Base-by-base conservation (phyloP, 2,329 filamentous ascomycete species). In the Fusarium pseudograminearum region DNA sequence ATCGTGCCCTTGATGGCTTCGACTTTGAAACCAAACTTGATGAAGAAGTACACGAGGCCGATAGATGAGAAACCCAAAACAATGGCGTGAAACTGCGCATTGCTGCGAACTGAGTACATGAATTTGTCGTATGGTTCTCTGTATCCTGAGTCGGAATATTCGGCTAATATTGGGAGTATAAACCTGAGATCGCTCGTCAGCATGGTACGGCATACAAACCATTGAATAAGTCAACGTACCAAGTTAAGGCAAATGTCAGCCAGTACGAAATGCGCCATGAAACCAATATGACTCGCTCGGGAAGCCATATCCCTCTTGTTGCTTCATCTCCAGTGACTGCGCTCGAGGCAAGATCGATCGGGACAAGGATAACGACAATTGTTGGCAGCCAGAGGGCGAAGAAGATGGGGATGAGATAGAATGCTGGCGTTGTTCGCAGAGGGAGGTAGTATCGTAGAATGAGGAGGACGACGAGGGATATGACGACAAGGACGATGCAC, bases 211-310 rank as follows among this genome's bases (percentile, higher is more conserved):
- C 45, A 24, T 36, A 15, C 28, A n/a, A 47, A 16, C 46, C 4
- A 40, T 31, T 20, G n/a, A 46, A 9, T 20, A 33, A 48, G 28
- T 41, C 50, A 44, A 73, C 85, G 52, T 83, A 95, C 96, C 96
- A 99, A 58, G 95, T 98, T 76, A 99, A 82, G 52, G 90, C 89
- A 81, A 99, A 99, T 1, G 95, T 98, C 57, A 99, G 85, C 96
- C 96, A 99, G 82, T 99, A 99, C 22, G 92, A 91, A 70, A 99
- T 95, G 77, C 95, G 89, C 96, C 96, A 99, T 61, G 91, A 91
- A 26, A 98, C 93, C 75, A 97, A 84, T 50, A 98, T 84, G 30
- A 94, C 87, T 51, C 90, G 84, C 70, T 91, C 85, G 7, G 93
- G 91, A 34, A 99, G 86, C 93, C 94, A 98, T 76, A 99, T 92